Percentiles rank a stretch among this genome's conserved stretches.
Evolutionary conservation across 1,284 basidiomycete genomes (phyloP).

Genomic region (Laetiporus sulphureus): DNA sequence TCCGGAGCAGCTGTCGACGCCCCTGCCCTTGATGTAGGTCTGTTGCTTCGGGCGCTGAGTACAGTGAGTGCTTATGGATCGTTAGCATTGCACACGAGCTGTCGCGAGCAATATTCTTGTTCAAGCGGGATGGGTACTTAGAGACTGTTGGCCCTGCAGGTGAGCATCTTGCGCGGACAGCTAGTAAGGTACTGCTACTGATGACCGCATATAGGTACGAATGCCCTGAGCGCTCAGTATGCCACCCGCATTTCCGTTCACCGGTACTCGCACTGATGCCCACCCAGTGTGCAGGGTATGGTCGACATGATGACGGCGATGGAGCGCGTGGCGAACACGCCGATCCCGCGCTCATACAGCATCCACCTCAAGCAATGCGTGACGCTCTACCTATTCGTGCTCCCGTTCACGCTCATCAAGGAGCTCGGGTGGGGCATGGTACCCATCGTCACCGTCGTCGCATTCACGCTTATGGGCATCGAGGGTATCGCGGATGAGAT

Average conservation of each 20-base stretch:
- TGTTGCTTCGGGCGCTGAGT: constrained; percentile 1
- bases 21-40: constrained; percentile 68
- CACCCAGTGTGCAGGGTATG: constrained; percentile 65
- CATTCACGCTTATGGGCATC: constrained; percentile 88
- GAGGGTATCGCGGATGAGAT: constrained; percentile 92
- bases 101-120: constrained; percentile 59
- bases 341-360: constrained; percentile 73
- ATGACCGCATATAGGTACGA: constrained; percentile 64
- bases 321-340: constrained; percentile 82
- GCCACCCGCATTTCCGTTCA: constrained; percentile 14
- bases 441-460: constrained; percentile 77
- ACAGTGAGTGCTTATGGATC: constrained; percentile 8
- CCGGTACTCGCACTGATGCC: constrained; percentile 1
- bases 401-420: constrained; percentile 78
- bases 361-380: constrained; percentile 93
- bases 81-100: constrained; percentile 76
- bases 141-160: constrained; percentile 84
- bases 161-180: constrained; percentile 23
- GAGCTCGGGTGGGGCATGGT: constrained; percentile 78
- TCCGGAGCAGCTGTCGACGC: constrained; percentile 50
- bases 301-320: constrained; percentile 79
- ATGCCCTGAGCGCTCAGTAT: constrained; percentile 65
- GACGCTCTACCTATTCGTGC: constrained; percentile 80
- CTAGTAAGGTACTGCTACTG: too few relatives aligned
- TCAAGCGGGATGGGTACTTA: constrained; percentile 70